These are phyloP conservation scores for Fraxinus ornus DNA, from an alignment of 305 asterid species.

Conservation along the genomic window DNA sequence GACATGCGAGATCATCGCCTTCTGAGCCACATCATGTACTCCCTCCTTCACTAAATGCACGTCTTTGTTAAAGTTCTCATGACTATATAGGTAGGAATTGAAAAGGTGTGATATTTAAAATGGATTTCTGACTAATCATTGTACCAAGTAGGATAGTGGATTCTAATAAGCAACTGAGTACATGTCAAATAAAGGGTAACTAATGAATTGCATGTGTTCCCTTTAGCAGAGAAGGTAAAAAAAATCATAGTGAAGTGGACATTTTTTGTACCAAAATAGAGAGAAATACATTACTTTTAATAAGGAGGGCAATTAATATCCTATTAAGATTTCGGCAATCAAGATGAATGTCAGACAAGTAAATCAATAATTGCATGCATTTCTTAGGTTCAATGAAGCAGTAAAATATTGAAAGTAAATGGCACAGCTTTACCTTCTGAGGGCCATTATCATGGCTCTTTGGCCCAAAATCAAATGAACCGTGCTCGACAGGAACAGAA, in stretches of 20 bases:
- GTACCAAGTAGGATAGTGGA: background rate
- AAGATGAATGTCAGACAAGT: background rate
- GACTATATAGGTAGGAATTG: background rate
- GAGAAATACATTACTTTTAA: background rate
- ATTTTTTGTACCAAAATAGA: background rate
- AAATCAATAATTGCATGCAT: background rate
- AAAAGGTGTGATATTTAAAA: background rate
- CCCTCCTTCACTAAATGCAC: background rate
- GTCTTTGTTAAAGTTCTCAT: background rate
- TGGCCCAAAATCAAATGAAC: constrained; percentile 42
- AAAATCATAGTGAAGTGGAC: background rate
- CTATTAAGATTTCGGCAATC: background rate
- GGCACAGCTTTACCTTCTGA: constrained; percentile 54
- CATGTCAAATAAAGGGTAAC: background rate
- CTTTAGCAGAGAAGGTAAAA: background rate
- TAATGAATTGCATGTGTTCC: background rate
- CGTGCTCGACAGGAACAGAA: constrained; percentile 41
- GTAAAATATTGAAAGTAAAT: constrained; percentile 14
- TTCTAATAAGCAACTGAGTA: background rate
- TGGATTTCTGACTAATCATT: background rate
- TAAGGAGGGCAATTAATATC: background rate
- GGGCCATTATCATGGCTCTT: constrained; percentile 54
- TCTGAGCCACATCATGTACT: background rate
- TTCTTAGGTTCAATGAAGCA: constrained; percentile 6
- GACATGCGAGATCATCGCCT: background rate